Percentiles rank a stretch among this genome's conserved stretches.
phyloP scores from a whole-genome alignment of 345 rosid species.

The Cardamine chenopodiifolia region DNA sequence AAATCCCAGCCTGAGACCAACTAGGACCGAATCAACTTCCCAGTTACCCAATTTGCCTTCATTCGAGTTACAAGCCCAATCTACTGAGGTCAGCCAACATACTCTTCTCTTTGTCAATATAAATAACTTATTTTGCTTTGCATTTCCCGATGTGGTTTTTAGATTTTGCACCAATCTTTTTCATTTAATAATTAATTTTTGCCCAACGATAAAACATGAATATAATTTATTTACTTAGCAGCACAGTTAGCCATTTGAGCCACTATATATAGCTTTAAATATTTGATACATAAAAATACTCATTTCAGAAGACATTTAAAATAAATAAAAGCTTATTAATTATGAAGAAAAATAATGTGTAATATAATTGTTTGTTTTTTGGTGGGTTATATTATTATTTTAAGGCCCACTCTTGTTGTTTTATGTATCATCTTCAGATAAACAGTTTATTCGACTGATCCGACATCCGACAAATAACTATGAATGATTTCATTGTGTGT shows the following conservation, averaged over 20 bases:
- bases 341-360: neutral
- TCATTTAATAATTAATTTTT: neutral
- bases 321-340: too few relatives aligned
- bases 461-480: neutral
- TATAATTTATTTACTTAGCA: neutral
- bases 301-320: neutral
- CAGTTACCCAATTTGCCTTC: neutral
- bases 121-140: neutral
- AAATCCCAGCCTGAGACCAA: neutral
- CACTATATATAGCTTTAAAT: too few relatives aligned
- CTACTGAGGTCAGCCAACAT: neutral
- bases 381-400: neutral
- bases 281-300: neutral
- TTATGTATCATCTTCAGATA: neutral
- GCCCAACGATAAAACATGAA: neutral
- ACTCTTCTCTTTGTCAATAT: neutral
- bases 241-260: too few relatives aligned
- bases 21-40: neutral
- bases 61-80: slow-evolving; percentile 17
- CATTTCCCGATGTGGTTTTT: neutral
- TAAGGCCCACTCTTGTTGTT: neutral
- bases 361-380: too few relatives aligned
- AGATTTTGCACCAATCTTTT: neutral
- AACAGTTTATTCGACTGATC: neutral
- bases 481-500: neutral